Evolutionary conservation across 352 stramenopile species (phyloP).

Genomic region (Phytopythium litorale): DNA sequence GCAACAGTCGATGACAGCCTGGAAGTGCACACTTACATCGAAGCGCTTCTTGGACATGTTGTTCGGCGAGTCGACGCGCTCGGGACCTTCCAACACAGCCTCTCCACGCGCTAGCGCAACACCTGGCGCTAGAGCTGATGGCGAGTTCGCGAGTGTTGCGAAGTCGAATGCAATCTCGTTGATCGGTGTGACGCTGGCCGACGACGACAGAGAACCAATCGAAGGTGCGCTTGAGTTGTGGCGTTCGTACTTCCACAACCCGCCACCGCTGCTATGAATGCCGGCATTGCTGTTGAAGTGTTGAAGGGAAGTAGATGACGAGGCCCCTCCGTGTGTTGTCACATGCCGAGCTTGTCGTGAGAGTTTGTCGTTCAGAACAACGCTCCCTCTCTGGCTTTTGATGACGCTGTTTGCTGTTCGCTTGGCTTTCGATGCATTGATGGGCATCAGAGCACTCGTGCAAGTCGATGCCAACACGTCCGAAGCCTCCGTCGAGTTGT

Average conservation of each 20-base stretch:
- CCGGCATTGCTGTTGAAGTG: conserved; percentile 6
- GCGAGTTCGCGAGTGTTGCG: background rate
- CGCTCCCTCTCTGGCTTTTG: conserved; percentile 1
- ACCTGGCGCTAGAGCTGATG: conserved; percentile 22
- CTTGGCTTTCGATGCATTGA: background rate
- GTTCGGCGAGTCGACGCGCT: conserved; percentile 28
- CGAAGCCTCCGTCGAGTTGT: background rate
- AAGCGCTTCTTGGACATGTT: conserved; percentile 74
- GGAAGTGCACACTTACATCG: conserved; percentile 29
- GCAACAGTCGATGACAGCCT: background rate
- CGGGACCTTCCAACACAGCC: conserved; percentile 29
- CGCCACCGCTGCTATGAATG: conserved; percentile 12
- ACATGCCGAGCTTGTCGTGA: conserved; percentile 14
- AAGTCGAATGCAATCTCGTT: conserved; percentile 7
- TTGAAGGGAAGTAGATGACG: conserved; percentile 6
- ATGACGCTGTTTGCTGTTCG: background rate
- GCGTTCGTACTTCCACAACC: conserved; percentile 22
- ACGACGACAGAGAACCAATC: background rate
- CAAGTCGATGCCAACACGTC: background rate
- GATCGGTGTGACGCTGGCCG: conserved; percentile 1
- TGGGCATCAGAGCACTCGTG: background rate
- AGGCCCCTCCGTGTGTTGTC: background rate
- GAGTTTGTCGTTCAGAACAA: conserved; percentile 21
- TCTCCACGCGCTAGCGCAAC: conserved; percentile 46
- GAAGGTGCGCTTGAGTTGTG: conserved; percentile 5